A percentile compares a stretch with the other conserved stretches of the same genome.
phyloP scores from a whole-genome alignment of 2,329 filamentous ascomycete species.

The Xylaria sp. region DNA sequence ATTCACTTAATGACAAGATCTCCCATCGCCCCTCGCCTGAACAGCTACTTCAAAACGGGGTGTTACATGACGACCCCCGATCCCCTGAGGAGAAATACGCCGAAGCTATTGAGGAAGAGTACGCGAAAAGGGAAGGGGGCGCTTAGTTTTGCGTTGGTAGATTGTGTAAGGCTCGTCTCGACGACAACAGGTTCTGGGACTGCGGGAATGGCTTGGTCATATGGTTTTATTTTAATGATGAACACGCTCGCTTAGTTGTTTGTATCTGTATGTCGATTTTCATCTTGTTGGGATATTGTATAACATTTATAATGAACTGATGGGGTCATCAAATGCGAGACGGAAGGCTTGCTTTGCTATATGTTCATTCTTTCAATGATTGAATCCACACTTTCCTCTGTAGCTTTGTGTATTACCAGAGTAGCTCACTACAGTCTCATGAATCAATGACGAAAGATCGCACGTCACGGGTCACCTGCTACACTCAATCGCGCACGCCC shows the following conservation, averaged over 20 bases:
- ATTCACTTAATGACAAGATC: slow-evolving; percentile 88
- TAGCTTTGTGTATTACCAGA: background rate
- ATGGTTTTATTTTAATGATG: background rate
- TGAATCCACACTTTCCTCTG: background rate
- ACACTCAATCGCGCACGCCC: no score
- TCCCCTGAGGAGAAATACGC: slow-evolving; percentile 67
- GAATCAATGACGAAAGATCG: no score
- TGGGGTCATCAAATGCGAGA: background rate
- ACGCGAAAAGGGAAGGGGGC: slow-evolving; percentile 71
- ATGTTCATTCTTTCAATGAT: background rate
- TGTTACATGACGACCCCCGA: slow-evolving; percentile 76
- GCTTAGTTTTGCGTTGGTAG: slow-evolving; percentile 54
- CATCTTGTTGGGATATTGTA: background rate
- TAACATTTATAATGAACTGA: slow-evolving; percentile 3
- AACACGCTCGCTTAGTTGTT: background rate
- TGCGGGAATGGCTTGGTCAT: background rate
- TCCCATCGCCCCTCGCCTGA: slow-evolving; percentile 80
- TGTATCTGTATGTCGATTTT: background rate
- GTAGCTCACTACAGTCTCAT: background rate
- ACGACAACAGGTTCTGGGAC: background rate
- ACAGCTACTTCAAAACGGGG: slow-evolving; percentile 80
- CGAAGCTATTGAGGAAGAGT: slow-evolving; percentile 72
- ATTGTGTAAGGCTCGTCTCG: background rate
- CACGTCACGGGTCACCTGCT: no score
- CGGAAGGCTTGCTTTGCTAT: background rate